A percentile compares a stretch with the other conserved stretches of the same genome.
These are phyloP conservation scores for maize (Zea mays) DNA, from an alignment of 176 grass and related monocot genomes.

Conservation along the genomic window DNA sequence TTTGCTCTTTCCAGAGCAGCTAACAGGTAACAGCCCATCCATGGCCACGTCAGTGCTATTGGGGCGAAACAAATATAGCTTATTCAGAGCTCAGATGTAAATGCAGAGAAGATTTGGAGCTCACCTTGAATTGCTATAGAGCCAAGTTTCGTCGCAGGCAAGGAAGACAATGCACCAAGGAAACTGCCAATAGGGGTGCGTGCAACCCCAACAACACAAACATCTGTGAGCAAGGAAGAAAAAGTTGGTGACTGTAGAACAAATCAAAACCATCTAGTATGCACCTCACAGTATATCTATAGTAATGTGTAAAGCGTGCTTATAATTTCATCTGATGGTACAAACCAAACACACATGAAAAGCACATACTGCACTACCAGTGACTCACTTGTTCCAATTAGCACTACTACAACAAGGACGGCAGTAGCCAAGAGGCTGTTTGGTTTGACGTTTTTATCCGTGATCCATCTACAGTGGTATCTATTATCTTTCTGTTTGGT, in stretches of 20 bases:
- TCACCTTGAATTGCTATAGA: constrained; percentile 74
- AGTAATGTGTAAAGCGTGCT: neutral
- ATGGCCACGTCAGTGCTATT: neutral
- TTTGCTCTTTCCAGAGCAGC: constrained; percentile 76
- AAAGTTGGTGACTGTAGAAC: constrained; percentile 2
- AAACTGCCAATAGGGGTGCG: constrained; percentile 88
- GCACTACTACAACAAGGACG: neutral
- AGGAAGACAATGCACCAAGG: constrained; percentile 76
- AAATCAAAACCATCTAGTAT: neutral
- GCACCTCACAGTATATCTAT: neutral
- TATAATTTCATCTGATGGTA: neutral
- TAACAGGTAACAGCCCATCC: constrained; percentile 5
- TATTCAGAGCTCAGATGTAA: neutral
- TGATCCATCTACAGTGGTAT: no score
- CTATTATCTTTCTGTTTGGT: no score
- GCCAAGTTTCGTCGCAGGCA: constrained; percentile 90
- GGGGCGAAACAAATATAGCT: no score
- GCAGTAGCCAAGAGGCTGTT: neutral
- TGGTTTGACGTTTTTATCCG: no score
- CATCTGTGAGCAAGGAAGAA: constrained; percentile 55
- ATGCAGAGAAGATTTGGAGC: neutral
- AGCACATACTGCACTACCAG: neutral
- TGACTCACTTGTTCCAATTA: neutral
- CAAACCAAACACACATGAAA: neutral
- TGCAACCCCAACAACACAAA: constrained; percentile 78